These are phyloP conservation scores for Pyrenochaeta sp. DNA, from an alignment of 2,329 filamentous ascomycete genomes.

Conservation along the genomic window DNA sequence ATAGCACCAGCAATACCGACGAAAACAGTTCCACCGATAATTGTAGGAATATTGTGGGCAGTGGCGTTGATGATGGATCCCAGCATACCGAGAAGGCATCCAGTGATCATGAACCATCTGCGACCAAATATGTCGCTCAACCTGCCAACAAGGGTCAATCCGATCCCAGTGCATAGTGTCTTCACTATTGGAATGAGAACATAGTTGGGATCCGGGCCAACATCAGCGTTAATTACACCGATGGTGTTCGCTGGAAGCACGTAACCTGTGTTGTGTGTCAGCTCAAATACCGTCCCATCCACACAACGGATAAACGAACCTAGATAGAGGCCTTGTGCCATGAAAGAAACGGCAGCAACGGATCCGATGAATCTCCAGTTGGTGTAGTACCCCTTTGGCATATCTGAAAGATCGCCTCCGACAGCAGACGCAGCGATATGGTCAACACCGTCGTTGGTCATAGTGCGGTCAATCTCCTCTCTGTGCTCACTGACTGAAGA, in stretches of 20 bases:
- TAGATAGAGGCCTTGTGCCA: slow-evolving; percentile 26
- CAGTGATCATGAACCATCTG: slow-evolving; percentile 24
- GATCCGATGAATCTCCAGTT: slow-evolving; percentile 28
- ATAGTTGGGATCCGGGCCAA: slow-evolving; percentile 25
- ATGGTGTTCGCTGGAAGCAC: background rate
- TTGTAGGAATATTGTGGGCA: slow-evolving; percentile 17
- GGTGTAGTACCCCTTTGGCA: slow-evolving; percentile 23
- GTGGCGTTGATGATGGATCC: slow-evolving; percentile 19
- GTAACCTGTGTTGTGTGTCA: background rate
- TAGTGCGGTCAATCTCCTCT: slow-evolving; percentile 1
- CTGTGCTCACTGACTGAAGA: background rate
- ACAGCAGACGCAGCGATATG: background rate
- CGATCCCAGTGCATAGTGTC: background rate
- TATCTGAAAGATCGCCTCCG: slow-evolving; percentile 23
- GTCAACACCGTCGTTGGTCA: background rate
- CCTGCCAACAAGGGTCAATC: background rate
- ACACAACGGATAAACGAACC: slow-evolving; percentile 4
- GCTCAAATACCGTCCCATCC: too few species aligned
- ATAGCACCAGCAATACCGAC: slow-evolving; percentile 20
- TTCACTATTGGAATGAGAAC: slow-evolving; percentile 21
- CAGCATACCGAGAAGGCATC: slow-evolving; percentile 15
- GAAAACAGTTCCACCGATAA: slow-evolving; percentile 23
- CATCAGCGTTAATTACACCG: slow-evolving; percentile 7
- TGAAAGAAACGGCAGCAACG: slow-evolving; percentile 20
- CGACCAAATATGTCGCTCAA: slow-evolving; percentile 17